A percentile compares a stretch with the other conserved stretches of the same genome.
Conservation (phyloP, 108 stramenopile species). For the Cylindrotheca fusiformis region DNA sequence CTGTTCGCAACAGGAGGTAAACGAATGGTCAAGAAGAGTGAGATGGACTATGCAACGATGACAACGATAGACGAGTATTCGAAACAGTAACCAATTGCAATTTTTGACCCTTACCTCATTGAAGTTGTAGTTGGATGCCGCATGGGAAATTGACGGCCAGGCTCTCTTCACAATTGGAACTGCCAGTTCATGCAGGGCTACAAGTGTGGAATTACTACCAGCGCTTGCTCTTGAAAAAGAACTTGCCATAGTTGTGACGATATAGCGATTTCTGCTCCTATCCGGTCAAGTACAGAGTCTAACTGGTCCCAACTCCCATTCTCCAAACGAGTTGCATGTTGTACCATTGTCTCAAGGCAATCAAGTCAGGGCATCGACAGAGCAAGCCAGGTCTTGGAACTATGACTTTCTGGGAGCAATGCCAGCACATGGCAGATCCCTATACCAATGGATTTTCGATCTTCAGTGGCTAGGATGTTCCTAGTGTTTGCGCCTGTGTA, state of each 20-base stretch:
- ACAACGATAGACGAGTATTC: no score
- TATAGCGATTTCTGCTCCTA: conserved; percentile 49
- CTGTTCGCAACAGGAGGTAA: not conserved
- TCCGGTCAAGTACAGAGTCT: conserved; percentile 29
- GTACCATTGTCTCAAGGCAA: conserved; percentile 38
- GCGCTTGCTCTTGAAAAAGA: conserved; percentile 28
- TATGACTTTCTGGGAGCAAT: conserved; percentile 38
- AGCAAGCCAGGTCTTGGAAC: conserved; percentile 27
- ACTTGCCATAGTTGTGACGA: conserved; percentile 39
- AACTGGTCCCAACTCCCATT: not conserved
- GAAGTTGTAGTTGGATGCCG: conserved; percentile 26
- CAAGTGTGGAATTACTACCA: no score
- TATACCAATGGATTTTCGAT: conserved; percentile 41
- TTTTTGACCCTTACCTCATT: conserved; percentile 57
- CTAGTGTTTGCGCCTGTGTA: conserved; percentile 39
- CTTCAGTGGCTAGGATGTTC: conserved; percentile 36
- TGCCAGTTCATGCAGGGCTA: conserved; percentile 12
- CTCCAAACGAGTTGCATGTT: conserved; percentile 21
- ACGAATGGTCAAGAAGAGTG: conserved; percentile 13
- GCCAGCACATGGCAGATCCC: conserved; percentile 56
- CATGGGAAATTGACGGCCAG: conserved; percentile 42
- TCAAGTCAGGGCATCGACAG: conserved; percentile 46
- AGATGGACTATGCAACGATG: no score
- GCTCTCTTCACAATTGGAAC: conserved; percentile 31
- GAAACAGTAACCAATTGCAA: no score